Evolutionary conservation across 2,329 filamentous ascomycete species (phyloP).

Genomic region (Lanzia echinophila): DNA sequence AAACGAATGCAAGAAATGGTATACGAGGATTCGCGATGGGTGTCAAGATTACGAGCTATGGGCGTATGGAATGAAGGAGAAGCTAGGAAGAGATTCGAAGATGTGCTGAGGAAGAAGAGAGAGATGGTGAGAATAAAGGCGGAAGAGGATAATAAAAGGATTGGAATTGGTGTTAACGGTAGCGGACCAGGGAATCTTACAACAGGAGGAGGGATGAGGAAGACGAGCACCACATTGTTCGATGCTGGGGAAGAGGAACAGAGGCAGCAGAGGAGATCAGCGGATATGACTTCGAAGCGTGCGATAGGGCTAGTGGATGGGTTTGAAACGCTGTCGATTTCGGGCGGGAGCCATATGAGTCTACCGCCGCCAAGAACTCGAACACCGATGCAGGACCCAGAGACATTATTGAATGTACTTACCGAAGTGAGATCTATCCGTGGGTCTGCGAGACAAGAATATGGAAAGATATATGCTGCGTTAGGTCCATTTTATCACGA

Average conservation of each 20-base stretch:
- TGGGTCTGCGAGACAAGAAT: conserved; percentile 81
- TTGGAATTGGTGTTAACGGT: conserved; percentile 24
- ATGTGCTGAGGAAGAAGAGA: conserved; percentile 53
- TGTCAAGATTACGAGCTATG: conserved; percentile 77
- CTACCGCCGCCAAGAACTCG: conserved; percentile 19
- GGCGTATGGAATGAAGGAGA: conserved; percentile 87
- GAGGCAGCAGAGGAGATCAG: conserved; percentile 40
- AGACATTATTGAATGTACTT: conserved; percentile 62
- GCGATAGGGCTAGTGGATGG: conserved; percentile 52
- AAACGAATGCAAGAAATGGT: conserved; percentile 94
- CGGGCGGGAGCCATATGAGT: conserved; percentile 32
- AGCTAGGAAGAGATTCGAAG: conserved; percentile 73
- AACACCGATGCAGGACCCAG: conserved; percentile 48
- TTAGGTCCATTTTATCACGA: conserved; percentile 86
- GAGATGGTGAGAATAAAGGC: conserved; percentile 45
- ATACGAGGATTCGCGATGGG: conserved; percentile 95
- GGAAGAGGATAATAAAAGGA: conserved; percentile 30
- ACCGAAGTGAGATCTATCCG: conserved; percentile 68
- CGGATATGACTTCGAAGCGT: conserved; percentile 23
- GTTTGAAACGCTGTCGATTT: conserved; percentile 69
- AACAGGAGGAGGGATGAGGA: conserved; percentile 20
- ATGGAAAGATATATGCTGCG: conserved; percentile 82
- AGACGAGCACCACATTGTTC: conserved; percentile 58
- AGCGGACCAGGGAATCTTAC: conserved; percentile 10
- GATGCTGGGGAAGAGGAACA: conserved; percentile 66